phyloP scores from a whole-genome alignment of 495 filamentous ascomycete species.

The Entonaema liquescens region DNA sequence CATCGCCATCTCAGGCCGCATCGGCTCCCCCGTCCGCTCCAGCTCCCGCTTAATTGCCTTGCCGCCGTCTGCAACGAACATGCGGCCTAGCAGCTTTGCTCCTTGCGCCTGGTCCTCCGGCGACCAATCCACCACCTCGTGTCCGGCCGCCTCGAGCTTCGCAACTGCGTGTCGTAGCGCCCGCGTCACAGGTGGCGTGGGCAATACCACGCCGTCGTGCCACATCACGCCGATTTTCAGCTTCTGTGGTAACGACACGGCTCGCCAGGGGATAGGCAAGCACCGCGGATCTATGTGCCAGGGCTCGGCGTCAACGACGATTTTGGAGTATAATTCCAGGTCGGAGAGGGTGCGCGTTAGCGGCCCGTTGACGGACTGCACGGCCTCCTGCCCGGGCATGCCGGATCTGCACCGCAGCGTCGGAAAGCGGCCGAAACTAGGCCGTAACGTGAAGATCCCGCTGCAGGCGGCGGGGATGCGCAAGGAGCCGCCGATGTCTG shows the following conservation, averaged over 20 bases:
- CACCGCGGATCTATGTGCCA: constrained; percentile 85
- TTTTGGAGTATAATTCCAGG: constrained; percentile 75
- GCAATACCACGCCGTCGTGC: constrained; percentile 78
- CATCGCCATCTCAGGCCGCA: constrained; percentile 71
- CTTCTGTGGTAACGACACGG: constrained; percentile 59
- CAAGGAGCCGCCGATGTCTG: constrained; percentile 87
- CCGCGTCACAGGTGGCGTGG: constrained; percentile 79
- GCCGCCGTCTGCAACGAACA: constrained; percentile 84
- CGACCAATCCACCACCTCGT: constrained; percentile 72
- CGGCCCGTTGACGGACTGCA: constrained; percentile 82
- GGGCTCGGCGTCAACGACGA: constrained; percentile 77
- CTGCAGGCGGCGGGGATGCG: constrained; percentile 87
- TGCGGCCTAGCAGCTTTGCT: constrained; percentile 73
- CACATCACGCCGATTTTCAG: constrained; percentile 76
- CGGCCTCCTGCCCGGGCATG: constrained; percentile 87
- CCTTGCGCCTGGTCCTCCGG: constrained; percentile 67
- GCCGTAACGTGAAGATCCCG: constrained; percentile 83
- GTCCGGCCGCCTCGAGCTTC: constrained; percentile 72
- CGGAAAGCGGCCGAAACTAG: constrained; percentile 85
- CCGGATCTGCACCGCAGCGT: constrained; percentile 78
- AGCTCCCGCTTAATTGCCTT: constrained; percentile 74
- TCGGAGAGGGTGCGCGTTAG: constrained; percentile 85
- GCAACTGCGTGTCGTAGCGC: constrained; percentile 71
- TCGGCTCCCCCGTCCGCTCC: constrained; percentile 78
- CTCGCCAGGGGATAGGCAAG: constrained; percentile 80